phyloP scores from a whole-genome alignment of 805 yeast genomes.

The Metschnikowia matae region DNA sequence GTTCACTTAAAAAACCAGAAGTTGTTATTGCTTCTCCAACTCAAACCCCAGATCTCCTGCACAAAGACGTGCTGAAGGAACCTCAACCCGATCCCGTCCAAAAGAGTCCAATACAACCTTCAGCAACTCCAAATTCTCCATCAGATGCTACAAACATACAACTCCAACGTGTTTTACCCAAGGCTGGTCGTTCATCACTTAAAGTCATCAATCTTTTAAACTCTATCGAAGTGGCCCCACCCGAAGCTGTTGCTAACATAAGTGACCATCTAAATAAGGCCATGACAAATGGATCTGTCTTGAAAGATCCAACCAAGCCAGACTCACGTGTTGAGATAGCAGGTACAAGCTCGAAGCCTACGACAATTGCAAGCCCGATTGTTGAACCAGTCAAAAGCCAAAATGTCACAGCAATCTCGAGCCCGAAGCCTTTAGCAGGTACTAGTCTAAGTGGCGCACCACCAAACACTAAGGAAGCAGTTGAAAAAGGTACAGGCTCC shows the following conservation, averaged over 20 bases:
- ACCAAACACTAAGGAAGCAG: not conserved
- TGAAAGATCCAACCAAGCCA: not conserved
- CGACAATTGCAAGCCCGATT: too few relatives aligned
- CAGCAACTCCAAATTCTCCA: not conserved
- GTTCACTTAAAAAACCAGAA: not conserved
- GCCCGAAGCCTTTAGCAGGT: too few relatives aligned
- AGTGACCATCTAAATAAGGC: not conserved
- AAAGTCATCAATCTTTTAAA: not conserved
- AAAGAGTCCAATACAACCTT: not conserved
- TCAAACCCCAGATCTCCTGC: not conserved
- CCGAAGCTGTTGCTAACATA: too few relatives aligned
- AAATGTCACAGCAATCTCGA: not conserved
- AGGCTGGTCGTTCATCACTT: not conserved
- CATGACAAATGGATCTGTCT: too few relatives aligned
- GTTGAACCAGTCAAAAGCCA: too few relatives aligned
- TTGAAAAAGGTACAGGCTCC: not conserved
- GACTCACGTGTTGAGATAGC: not conserved
- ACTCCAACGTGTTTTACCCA: too few relatives aligned
- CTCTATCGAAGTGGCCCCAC: too few relatives aligned
- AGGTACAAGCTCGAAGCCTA: not conserved
- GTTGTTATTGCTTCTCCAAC: not conserved
- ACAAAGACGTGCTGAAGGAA: not conserved
- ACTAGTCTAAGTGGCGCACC: too few relatives aligned
- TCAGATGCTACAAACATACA: not conserved
- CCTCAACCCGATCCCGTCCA: not conserved